phyloP scores from a whole-genome alignment of 495 filamentous ascomycete species.

The Penicillium tannophilum region DNA sequence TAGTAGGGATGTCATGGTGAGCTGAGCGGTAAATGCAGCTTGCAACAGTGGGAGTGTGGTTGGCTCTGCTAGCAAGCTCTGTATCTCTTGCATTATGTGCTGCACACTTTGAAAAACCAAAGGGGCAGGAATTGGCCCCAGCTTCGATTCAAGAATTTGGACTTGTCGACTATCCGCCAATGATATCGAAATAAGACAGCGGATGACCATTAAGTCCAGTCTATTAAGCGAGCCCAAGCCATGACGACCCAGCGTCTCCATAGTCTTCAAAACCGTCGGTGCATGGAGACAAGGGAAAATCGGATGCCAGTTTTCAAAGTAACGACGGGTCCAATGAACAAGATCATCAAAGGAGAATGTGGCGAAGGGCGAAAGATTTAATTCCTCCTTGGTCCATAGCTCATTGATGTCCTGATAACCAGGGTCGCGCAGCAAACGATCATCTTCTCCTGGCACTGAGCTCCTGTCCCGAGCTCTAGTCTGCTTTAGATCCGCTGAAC shows the following conservation, averaged over 20 bases:
- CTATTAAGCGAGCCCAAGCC: slow-evolving; percentile 25
- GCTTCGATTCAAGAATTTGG: slow-evolving; percentile 12
- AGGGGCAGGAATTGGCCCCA: slow-evolving; percentile 29
- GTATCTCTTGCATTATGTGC: slow-evolving; percentile 40
- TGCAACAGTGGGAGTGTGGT: slow-evolving; percentile 44
- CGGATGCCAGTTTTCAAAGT: slow-evolving; percentile 53
- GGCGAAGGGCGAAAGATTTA: slow-evolving; percentile 20
- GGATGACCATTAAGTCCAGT: slow-evolving; percentile 40
- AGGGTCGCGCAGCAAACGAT: slow-evolving; percentile 33
- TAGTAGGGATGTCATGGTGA: slow-evolving; percentile 49
- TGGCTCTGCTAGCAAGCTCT: slow-evolving; percentile 36
- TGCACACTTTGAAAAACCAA: slow-evolving; percentile 42
- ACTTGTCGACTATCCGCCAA: slow-evolving; percentile 36
- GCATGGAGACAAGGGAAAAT: slow-evolving; percentile 50
- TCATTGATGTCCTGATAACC: slow-evolving; percentile 17
- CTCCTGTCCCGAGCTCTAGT: slow-evolving; percentile 31
- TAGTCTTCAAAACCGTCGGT: slow-evolving; percentile 39
- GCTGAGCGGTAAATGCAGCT: slow-evolving; percentile 45
- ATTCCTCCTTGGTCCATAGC: slow-evolving; percentile 34
- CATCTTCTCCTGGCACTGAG: slow-evolving; percentile 50
- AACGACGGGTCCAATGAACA: slow-evolving; percentile 42
- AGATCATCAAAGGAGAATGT: slow-evolving; percentile 35
- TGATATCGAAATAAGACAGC: slow-evolving; percentile 50
- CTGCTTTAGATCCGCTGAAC: slow-evolving; percentile 36
- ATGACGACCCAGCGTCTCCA: slow-evolving; percentile 34